Base-by-base conservation (phyloP, 2,329 filamentous ascomycete species). In the Emmonsia crescens region DNA sequence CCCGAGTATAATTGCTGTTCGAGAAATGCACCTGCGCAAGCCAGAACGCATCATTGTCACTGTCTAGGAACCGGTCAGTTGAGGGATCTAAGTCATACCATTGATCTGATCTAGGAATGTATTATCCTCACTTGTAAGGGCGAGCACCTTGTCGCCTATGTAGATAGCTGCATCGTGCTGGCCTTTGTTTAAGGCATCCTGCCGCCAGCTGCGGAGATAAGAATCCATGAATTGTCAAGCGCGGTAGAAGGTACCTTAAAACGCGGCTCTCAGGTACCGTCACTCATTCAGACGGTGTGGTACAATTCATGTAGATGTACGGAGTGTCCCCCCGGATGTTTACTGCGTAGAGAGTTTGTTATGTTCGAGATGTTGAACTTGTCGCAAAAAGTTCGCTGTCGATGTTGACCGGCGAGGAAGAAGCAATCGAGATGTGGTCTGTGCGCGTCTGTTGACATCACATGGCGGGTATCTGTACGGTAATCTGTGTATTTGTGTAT, bases 11-110 rank as follows among this genome's bases (percentile, higher is more conserved):
- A 79, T 97, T 96, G 69, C 91, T 92, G 57, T 91, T 94, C 59
- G 88, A 89, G 77, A 97, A 99, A 76, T 99, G 93, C 44, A 96
- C 91, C 76, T 97, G 93, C n/a, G 94, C 94, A 51, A 99, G 87
- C 88, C 91, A 96, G 72, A 96, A 96, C 48, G 92, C 93, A 74
- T 99, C 94, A 66, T 90, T 87, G 70, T 96, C 91, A 73, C 93
- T 89, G 71, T 92, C 94, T 96, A 66, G 9, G 31, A 16, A 36
- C 46, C 63, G 59, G 64, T 49, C 44, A 61, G 59, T 63, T 8
- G 55, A n/a, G 3, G 10, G 33, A 5, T 19, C 10, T 67, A 36
- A 21, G 3, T 14, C 36, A 40, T n/a, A 8, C 19, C 19, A n/a
- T 49, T 19, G n/a, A 33, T 4, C 58, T 19, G n/a, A 33, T 4